Base-by-base conservation (phyloP, 2,329 filamentous ascomycete species). In the Cladosporium sp. region DNA sequence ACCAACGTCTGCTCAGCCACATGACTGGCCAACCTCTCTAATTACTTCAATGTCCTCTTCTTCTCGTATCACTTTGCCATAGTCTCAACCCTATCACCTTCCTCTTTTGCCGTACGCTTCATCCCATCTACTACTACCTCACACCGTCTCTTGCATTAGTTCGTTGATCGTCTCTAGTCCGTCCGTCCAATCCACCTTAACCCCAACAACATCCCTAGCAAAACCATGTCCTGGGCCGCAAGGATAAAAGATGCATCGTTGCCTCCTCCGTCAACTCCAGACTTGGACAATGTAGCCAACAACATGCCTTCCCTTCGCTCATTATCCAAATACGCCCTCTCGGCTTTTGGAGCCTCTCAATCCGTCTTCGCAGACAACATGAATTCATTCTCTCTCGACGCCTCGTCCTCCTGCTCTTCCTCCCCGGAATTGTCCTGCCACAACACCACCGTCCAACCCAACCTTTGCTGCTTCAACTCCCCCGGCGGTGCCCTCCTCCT, bases 401-500 rank as follows among this genome's bases (percentile, higher is more conserved):
- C 57, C 57, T 12, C 54, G 6, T 39, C 36, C 13, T 42, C 62
- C n/a, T 70, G 68, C 54, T 52, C 66, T 9, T 68, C 70, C 54
- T 68, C 70, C 54, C 30, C 8, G 9, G 73, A 75, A 54, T 63
- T 85, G 47, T 85, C 82, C 59, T 89, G 85, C 62, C 79, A 83
- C 51, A 84, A 84, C 61, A 79, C 77, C 5, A 81, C 81, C 3
- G 68, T 70, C 7, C 76, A 80, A n/a, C 65, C 75, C 44, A 75
- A 89, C 61, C 78, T 83, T 6, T 90, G 87, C 72, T 90, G 87
- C 69, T 86, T 89, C 72, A 86, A 86, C 61, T 75, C 80, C 18
- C 86, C 86, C 0, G 82, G 85, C 3, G 87, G 87, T 7, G 80
- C 87, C 55, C 70, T 90, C 39, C 75, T 89, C 4, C 80, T 82